Conservation (phyloP, 495 filamentous ascomycete species). For the Cercophora newfieldiana region DNA sequence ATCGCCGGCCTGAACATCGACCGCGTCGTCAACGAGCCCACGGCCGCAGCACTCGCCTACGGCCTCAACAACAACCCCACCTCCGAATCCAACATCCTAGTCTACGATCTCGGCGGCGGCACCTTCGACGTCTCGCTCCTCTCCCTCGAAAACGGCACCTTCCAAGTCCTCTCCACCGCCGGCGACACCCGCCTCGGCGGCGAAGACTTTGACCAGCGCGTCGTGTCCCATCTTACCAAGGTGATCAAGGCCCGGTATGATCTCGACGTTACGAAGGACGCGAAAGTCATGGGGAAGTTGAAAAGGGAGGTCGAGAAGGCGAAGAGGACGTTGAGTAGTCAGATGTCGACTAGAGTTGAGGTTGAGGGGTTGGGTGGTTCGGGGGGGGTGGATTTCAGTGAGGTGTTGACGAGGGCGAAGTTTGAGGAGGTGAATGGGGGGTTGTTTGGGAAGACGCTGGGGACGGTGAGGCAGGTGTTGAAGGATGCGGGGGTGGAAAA, state of each 20-base stretch:
- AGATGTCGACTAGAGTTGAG: conserved; percentile 91
- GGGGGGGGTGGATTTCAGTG: conserved; percentile 90
- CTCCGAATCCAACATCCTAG: conserved; percentile 76
- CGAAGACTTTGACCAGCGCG: conserved; percentile 95
- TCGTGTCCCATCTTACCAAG: conserved; percentile 90
- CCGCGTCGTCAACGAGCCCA: conserved; percentile 90
- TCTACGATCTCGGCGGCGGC: conserved; percentile 97
- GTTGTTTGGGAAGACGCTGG: conserved; percentile 91
- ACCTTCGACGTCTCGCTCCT: conserved; percentile 98
- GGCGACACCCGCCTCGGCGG: conserved; percentile 97
- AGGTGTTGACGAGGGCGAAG: conserved; percentile 92
- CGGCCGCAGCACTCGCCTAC: conserved; percentile 80
- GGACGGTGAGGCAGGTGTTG: conserved; percentile 90
- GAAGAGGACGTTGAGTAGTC: conserved; percentile 93
- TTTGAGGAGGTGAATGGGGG: conserved; percentile 96
- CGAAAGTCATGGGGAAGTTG: conserved; percentile 95
- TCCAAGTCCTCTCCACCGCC: conserved; percentile 91
- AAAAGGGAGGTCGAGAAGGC: conserved; percentile 98
- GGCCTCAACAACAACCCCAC: conserved; percentile 63
- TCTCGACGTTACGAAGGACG: conserved; percentile 80
- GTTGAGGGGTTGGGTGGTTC: conserved; percentile 93
- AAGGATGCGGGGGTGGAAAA: conserved; percentile 83
- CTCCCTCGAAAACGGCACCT: conserved; percentile 85
- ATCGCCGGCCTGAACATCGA: conserved; percentile 91
- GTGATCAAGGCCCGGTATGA: conserved; percentile 74